phyloP scores from a whole-genome alignment of 75 land plant species.

The Azolla pinnata region DNA sequence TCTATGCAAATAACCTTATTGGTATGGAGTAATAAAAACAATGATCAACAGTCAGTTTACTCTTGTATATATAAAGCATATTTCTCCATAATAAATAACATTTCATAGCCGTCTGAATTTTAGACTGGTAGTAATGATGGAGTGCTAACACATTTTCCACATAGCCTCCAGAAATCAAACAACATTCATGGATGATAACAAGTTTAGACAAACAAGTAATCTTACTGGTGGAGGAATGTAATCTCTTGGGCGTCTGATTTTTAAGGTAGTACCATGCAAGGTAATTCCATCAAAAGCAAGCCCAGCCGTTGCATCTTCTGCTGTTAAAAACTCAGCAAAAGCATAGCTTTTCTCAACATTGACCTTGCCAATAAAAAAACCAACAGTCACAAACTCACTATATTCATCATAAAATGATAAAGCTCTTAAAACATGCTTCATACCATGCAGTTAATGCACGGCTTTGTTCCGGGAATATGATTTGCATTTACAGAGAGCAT shows the following conservation, averaged over 20 bases:
- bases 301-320: conserved; percentile 87
- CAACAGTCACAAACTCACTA: not conserved
- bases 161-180: not conserved
- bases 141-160: not conserved
- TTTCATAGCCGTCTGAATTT: too few relatives aligned
- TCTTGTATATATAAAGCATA: too few relatives aligned
- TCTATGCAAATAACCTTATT: too few relatives aligned
- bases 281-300: conserved; percentile 74
- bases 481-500: conserved; percentile 55
- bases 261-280: conserved; percentile 55
- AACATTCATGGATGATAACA: too few relatives aligned
- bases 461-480: conserved; percentile 52
- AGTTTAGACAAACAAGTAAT: too few relatives aligned
- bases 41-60: too few relatives aligned
- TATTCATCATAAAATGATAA: not conserved
- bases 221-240: conserved; percentile 66
- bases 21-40: too few relatives aligned
- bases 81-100: too few relatives aligned
- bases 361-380: too few relatives aligned
- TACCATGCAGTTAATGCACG: conserved; percentile 86
- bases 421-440: too few relatives aligned
- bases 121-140: too few relatives aligned
- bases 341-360: conserved; percentile 80
- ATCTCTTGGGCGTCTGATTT: conserved; percentile 84
- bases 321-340: conserved; percentile 88